These are phyloP conservation scores for Eucalyptus regnans DNA, from an alignment of 345 rosid genomes.

Conservation along the genomic window DNA sequence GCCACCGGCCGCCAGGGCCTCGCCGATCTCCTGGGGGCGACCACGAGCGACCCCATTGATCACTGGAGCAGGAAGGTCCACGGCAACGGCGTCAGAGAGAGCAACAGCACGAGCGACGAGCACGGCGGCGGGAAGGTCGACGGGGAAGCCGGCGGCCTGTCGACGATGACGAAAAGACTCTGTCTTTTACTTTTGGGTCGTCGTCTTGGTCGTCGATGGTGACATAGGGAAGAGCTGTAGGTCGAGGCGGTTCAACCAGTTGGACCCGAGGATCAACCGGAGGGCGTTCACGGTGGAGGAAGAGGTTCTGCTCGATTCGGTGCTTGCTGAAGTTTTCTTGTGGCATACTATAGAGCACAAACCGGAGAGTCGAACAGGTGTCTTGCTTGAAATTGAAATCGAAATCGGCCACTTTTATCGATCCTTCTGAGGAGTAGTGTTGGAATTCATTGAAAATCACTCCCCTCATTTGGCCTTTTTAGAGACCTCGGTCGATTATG, in stretches of 20 bases:
- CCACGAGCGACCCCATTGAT: not conserved
- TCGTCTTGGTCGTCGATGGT: not conserved
- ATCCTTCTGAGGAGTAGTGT: not conserved
- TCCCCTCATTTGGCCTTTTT: not conserved
- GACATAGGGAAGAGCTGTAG: conserved; percentile 83
- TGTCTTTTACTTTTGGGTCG: not conserved
- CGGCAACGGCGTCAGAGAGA: not conserved
- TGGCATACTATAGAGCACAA: too few relatives aligned
- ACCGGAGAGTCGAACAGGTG: too few relatives aligned
- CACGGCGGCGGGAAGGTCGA: conserved; percentile 19
- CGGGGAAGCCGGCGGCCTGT: conserved; percentile 30
- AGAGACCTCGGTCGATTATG: not conserved
- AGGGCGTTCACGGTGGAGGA: conserved; percentile 84
- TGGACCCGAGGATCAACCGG: conserved; percentile 86
- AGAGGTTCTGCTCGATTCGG: conserved; percentile 19
- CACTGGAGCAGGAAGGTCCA: not conserved
- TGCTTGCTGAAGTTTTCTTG: too few relatives aligned
- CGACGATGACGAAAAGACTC: not conserved
- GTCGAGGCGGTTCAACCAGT: conserved; percentile 82
- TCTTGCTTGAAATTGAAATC: not conserved
- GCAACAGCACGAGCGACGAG: not conserved
- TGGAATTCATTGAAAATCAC: not conserved
- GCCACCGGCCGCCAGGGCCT: not conserved
- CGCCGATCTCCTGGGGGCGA: not conserved
- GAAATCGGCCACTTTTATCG: not conserved